phyloP scores from a whole-genome alignment of 192 early-diverging fungal genomes.

The Entomortierella chlamydospora region DNA sequence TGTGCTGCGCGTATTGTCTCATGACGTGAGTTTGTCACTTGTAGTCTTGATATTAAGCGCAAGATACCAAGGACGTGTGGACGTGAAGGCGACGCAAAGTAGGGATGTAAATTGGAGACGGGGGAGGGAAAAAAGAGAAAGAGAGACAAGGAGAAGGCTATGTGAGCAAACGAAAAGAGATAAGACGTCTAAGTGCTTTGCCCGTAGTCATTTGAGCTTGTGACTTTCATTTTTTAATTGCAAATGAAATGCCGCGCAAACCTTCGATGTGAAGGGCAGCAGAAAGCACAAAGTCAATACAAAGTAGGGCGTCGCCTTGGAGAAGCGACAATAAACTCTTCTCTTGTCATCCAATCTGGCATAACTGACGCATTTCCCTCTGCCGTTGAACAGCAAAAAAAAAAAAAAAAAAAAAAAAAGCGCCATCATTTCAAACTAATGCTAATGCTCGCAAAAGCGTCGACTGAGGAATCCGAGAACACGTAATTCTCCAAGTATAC shows the following conservation, averaged over 20 bases:
- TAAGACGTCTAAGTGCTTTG: slow-evolving; percentile 8
- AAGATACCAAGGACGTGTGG: background rate
- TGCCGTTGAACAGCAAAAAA: too few species aligned
- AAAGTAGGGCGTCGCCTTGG: too few species aligned
- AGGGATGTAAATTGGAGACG: background rate
- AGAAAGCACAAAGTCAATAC: too few species aligned
- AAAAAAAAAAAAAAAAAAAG: too few species aligned
- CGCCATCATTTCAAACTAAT: too few species aligned
- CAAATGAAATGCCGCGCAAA: background rate
- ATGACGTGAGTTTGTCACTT: background rate
- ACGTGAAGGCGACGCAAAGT: background rate
- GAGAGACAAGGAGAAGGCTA: background rate
- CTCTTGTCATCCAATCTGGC: too few species aligned
- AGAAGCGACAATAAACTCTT: too few species aligned
- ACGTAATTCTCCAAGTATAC: too few species aligned
- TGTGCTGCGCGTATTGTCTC: slow-evolving; percentile 1
- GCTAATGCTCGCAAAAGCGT: too few species aligned
- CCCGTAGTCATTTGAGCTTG: background rate
- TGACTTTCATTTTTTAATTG: background rate
- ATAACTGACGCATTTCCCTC: too few species aligned
- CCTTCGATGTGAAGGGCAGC: too few species aligned
- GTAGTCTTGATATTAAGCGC: background rate
- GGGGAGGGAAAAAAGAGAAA: background rate
- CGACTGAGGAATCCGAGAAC: too few species aligned
- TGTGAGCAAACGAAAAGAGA: background rate